Evolutionary conservation across 208 protist species (phyloP).

Genomic region (Wallacemonas sp.): DNA sequence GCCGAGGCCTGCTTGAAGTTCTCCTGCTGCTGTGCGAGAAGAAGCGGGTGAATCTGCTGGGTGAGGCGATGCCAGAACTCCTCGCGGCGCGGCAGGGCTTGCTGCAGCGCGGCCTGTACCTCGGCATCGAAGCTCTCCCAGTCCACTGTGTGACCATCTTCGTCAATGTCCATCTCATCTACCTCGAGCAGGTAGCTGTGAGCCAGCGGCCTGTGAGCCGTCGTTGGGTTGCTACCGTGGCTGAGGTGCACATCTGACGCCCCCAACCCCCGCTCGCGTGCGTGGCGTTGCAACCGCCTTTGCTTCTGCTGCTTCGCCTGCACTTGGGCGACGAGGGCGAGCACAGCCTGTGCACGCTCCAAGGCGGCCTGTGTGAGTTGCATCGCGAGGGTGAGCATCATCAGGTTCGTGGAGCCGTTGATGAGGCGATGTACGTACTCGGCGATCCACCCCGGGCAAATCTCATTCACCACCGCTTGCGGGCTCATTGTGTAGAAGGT

Average conservation of each 20-base stretch:
- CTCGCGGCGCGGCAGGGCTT: constrained; percentile 72
- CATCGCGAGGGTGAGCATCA: constrained; percentile 74
- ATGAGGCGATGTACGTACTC: constrained; percentile 85
- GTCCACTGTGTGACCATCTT: constrained; percentile 24
- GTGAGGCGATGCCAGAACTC: constrained; percentile 93
- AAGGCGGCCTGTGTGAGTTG: constrained; percentile 84
- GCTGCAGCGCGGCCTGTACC: constrained; percentile 57
- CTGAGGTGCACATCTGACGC: too few species aligned
- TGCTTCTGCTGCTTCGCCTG: constrained; percentile 28
- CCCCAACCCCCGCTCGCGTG: neutral
- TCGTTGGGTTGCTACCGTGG: too few species aligned
- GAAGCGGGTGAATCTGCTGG: constrained; percentile 76
- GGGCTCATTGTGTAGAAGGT: constrained; percentile 84
- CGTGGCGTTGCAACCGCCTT: constrained; percentile 8
- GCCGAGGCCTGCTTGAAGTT: too few species aligned
- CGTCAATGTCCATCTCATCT: constrained; percentile 16
- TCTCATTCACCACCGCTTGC: constrained; percentile 75
- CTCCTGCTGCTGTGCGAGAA: constrained; percentile 14
- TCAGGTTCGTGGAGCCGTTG: constrained; percentile 76
- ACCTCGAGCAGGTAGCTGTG: constrained; percentile 20
- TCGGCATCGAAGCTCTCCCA: constrained; percentile 76
- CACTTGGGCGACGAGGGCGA: constrained; percentile 45
- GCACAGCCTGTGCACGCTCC: constrained; percentile 63
- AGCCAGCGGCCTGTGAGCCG: too few species aligned
- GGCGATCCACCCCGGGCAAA: constrained; percentile 78